Base-by-base conservation (phyloP, 352 stramenopile species). In the Globisporangium abappressorium region DNA sequence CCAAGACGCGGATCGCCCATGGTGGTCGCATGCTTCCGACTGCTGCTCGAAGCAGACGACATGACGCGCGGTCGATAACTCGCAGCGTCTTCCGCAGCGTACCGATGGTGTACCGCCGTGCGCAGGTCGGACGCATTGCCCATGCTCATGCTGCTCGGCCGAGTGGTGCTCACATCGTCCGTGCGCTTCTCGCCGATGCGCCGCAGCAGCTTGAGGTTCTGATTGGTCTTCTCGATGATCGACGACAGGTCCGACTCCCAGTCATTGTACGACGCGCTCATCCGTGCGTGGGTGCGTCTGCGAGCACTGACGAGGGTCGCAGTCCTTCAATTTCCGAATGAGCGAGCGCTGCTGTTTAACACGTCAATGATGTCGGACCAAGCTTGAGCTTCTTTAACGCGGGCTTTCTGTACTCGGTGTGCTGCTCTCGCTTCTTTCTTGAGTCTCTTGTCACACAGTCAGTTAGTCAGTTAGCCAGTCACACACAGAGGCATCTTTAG, bases 171-270 rank as follows among this genome's bases (percentile, higher is more conserved):
- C 41, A 87, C 73, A 57, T 91, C 78, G 56, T 86, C 84, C 2
- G 80, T 69, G 51, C 81, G 82, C 72, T 90, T 90, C 70, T 93
- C 83, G 58, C 87, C 85, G 53, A 93, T 92, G 63, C 85, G 85
- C 12, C 87, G 85, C 66, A 93, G 74, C 41, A 93, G 76, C 73
- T 92, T 92, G 62, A 93, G 80, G 75, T 93, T 95, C 66, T 91
- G 87, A 71, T 93, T 94, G 63, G 87, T 94, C 75, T 94, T 93
- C 65, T 94, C 87, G 57, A 94, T 93, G 82, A 93, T 93, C 14
- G 87, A 92, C 55, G 86, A 89, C 60, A 95, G 69, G 64, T 95
- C 87, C 61, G 83, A 84, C 70, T 95, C 85, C 87, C 87, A 95
- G 38, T 90, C 85, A 65, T 87, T 82, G 68, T 82, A 84, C 22